Evolutionary conservation across 495 filamentous ascomycete genomes (phyloP).

Genomic region (Aspergillus saccharolyticus): DNA sequence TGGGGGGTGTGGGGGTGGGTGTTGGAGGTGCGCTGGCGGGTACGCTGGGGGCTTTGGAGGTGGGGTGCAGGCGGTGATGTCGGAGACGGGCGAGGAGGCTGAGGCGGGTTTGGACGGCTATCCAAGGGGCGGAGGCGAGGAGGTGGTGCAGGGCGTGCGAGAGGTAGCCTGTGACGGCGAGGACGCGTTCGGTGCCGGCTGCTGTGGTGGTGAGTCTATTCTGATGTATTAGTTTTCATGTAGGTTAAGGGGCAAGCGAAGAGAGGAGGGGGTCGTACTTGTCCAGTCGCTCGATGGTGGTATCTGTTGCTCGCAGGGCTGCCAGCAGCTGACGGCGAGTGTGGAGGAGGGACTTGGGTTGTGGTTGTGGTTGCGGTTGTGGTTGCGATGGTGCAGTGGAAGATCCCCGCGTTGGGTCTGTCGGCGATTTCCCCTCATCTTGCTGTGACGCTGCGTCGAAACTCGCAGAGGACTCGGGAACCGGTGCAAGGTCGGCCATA

Average conservation of each 20-base stretch:
- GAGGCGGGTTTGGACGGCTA: conserved; percentile 32
- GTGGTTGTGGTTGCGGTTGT: background rate
- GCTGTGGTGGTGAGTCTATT: conserved; percentile 32
- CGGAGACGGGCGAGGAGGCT: conserved; percentile 37
- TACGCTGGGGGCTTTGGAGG: conserved; percentile 21
- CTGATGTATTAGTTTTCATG: conserved; percentile 6
- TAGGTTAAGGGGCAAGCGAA: background rate
- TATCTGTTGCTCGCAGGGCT: conserved; percentile 31
- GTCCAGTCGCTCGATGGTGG: conserved; percentile 32
- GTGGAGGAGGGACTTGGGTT: background rate
- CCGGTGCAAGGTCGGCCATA: background rate
- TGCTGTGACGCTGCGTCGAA: conserved; percentile 7
- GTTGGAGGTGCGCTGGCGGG: conserved; percentile 14
- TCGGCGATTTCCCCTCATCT: conserved; percentile 24
- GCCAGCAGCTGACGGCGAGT: conserved; percentile 27
- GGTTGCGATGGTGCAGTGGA: background rate
- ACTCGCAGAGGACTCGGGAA: conserved; percentile 10
- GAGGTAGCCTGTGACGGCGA: conserved; percentile 37
- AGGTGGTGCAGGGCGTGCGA: conserved; percentile 39
- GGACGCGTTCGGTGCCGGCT: conserved; percentile 30
- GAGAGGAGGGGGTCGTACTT: conserved; percentile 22
- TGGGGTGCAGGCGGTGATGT: conserved; percentile 4
- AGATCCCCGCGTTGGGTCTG: background rate
- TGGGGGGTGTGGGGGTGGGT: conserved; percentile 12
- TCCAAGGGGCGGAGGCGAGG: conserved; percentile 34